phyloP scores from a whole-genome alignment of 345 rosid genomes.

The Citrus sinensis region DVS_A1.0 CM039166.1:13427501-13428000 shows the following conservation, averaged over 20 bases:
- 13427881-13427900: neutral
- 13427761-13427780: neutral
- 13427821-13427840: slow-evolving; percentile 17
- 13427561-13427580: slow-evolving; percentile 41
- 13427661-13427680: slow-evolving; percentile 25
- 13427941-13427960: neutral
- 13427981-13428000: neutral
- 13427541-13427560: neutral
- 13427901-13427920: neutral
- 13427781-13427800: slow-evolving; percentile 10
- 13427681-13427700: neutral
- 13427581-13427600: slow-evolving; percentile 70
- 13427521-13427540: neutral
- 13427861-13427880: neutral
- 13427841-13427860: slow-evolving; percentile 7
- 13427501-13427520: neutral
- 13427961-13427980: neutral
- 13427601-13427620: slow-evolving; percentile 67
- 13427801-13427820: slow-evolving; percentile 16
- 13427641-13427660: slow-evolving; percentile 4
- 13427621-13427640: slow-evolving; percentile 29
- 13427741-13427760: neutral
- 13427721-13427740: neutral
- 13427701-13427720: neutral
- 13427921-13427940: slow-evolving; percentile 4